A percentile compares a stretch with the other conserved stretches of the same genome.
Conservation (phyloP, 177 flowering plant genomes). For the Vitis hybrid region DNA sequence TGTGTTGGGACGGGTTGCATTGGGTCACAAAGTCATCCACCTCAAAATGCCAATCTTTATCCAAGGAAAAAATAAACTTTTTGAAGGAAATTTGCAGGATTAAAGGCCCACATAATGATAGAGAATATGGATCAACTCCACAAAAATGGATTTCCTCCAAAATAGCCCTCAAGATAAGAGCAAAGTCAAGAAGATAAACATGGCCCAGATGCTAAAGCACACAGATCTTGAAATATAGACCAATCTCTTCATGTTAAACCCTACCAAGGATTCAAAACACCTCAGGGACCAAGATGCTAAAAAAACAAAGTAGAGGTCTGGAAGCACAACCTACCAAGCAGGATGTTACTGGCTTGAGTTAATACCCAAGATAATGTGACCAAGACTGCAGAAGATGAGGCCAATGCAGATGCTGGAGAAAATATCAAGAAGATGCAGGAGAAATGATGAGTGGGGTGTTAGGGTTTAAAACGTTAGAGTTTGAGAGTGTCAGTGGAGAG, state of each 20-base stretch:
- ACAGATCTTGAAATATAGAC: slow-evolving; percentile 40
- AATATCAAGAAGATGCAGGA: too few relatives aligned
- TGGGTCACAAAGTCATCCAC: slow-evolving; percentile 7
- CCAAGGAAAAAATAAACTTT: slow-evolving; percentile 6
- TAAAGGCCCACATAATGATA: not conserved
- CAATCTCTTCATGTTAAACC: slow-evolving; percentile 33
- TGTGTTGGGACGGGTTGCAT: too few relatives aligned
- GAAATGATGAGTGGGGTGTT: too few relatives aligned
- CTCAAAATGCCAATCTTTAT: slow-evolving; percentile 20
- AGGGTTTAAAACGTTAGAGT: too few relatives aligned
- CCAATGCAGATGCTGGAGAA: too few relatives aligned
- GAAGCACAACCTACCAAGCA: slow-evolving; percentile 32
- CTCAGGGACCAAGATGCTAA: slow-evolving; percentile 36
- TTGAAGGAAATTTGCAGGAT: slow-evolving; percentile 5
- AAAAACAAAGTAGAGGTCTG: slow-evolving; percentile 23
- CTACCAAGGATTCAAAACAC: slow-evolving; percentile 33
- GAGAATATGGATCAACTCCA: slow-evolving; percentile 4
- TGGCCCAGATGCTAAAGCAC: slow-evolving; percentile 16
- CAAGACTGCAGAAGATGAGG: too few relatives aligned
- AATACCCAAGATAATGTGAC: too few relatives aligned
- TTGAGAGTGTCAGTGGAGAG: too few relatives aligned
- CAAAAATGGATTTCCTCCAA: slow-evolving; percentile 19
- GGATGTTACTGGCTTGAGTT: too few relatives aligned
- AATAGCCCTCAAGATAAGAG: slow-evolving; percentile 21
- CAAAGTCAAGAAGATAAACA: slow-evolving; percentile 22